Percentiles rank a stretch among this genome's conserved stretches.
phyloP scores from a whole-genome alignment of 257 asterid species.

The Echium plantagineum region DNA sequence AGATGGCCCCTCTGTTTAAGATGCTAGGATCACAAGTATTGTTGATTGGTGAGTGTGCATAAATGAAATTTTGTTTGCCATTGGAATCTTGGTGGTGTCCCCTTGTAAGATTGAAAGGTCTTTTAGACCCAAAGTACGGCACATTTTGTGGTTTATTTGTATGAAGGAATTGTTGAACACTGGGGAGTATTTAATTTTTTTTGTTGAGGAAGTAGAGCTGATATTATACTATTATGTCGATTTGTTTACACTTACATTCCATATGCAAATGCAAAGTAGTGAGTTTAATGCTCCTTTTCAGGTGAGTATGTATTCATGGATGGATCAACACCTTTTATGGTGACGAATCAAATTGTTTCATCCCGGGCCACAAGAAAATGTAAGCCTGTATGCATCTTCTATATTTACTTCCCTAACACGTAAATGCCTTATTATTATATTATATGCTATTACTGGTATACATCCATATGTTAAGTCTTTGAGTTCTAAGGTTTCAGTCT shows the following conservation, averaged over 20 bases:
- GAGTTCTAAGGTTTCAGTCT: neutral
- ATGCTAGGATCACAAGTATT: neutral
- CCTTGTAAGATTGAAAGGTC: neutral
- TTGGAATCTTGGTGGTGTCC: neutral
- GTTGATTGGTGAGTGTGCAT: neutral
- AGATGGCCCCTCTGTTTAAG: neutral
- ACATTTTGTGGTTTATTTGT: too few species aligned
- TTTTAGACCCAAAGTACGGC: too few species aligned
- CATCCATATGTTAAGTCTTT: neutral
- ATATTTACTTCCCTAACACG: slow-evolving; percentile 5
- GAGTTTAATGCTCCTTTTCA: slow-evolving; percentile 23
- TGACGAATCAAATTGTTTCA: slow-evolving; percentile 53
- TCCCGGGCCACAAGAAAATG: slow-evolving; percentile 48
- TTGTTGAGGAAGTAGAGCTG: neutral
- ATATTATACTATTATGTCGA: neutral
- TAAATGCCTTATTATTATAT: neutral
- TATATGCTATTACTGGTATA: neutral
- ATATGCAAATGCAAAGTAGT: slow-evolving; percentile 3
- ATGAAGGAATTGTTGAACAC: too few species aligned
- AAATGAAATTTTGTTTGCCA: neutral
- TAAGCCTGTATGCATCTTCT: slow-evolving; percentile 26
- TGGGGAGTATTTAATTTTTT: too few species aligned
- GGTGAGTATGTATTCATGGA: slow-evolving; percentile 83
- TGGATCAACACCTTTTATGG: slow-evolving; percentile 44
- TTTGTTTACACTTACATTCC: neutral